A percentile compares a stretch with the other conserved stretches of the same genome.
Conservation (phyloP, 2,329 filamentous ascomycete genomes). For the Botrytis byssoidea region DNA sequence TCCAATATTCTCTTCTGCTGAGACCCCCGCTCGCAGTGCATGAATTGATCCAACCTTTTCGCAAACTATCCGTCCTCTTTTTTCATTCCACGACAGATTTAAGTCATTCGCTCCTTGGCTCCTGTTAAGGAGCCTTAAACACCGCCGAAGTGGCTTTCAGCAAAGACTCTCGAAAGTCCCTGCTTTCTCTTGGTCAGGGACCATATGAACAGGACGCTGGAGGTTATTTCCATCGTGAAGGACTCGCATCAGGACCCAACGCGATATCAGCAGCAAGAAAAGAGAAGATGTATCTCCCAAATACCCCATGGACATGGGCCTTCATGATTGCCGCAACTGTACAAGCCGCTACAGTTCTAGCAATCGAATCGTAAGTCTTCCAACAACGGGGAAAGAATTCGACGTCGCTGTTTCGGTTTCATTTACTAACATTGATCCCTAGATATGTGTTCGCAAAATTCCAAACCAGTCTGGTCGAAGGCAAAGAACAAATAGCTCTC, state of each 20-base stretch:
- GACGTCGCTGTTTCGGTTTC: slow-evolving; percentile 19
- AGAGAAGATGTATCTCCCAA: slow-evolving; percentile 66
- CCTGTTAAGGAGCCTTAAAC: slow-evolving; percentile 35
- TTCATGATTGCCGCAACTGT: slow-evolving; percentile 73
- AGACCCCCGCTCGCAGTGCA: slow-evolving; percentile 5
- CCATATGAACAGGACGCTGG: slow-evolving; percentile 40
- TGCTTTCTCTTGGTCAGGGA: slow-evolving; percentile 43
- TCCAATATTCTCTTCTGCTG: slow-evolving; percentile 2
- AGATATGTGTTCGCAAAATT: slow-evolving; percentile 89
- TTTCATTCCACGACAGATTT: neutral
- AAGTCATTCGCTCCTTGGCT: slow-evolving; percentile 26
- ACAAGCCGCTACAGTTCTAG: slow-evolving; percentile 78
- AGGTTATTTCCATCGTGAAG: slow-evolving; percentile 39
- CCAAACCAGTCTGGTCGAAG: slow-evolving; percentile 57
- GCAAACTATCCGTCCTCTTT: neutral
- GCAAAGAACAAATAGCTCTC: slow-evolving; percentile 53
- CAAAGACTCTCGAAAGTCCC: slow-evolving; percentile 48
- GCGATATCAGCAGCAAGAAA: slow-evolving; percentile 24
- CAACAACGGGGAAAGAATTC: neutral
- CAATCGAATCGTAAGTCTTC: slow-evolving; percentile 77
- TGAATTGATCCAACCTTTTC: slow-evolving; percentile 8
- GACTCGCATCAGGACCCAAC: slow-evolving; percentile 30
- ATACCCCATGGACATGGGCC: slow-evolving; percentile 81
- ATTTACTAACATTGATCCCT: slow-evolving; percentile 18
- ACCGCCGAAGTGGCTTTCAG: slow-evolving; percentile 48